Conservation (phyloP, 441 rosid genomes). For the Euphorbia schlechtendalii region DNA sequence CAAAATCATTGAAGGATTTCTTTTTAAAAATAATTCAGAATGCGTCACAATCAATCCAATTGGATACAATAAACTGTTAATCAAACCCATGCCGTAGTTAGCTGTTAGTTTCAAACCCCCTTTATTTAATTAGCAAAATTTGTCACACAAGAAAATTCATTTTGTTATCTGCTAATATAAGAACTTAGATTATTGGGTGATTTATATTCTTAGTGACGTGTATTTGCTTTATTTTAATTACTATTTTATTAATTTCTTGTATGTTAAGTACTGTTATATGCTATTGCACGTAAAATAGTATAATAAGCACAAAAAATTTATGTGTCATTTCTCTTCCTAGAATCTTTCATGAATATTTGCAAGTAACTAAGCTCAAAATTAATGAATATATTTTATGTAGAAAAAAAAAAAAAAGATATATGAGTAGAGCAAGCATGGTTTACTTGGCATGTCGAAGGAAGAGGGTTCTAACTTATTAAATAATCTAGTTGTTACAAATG, state of each 20-base stretch:
- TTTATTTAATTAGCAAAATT: conserved; percentile 9
- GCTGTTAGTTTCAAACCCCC: not conserved
- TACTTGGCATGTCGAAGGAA: no score
- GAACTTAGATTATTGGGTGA: no score
- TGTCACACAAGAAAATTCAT: conserved; percentile 2
- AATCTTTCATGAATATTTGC: conserved; percentile 23
- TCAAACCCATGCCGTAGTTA: not conserved
- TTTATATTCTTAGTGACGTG: not conserved
- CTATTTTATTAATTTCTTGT: conserved; percentile 8
- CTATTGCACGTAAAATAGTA: not conserved
- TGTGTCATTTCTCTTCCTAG: not conserved
- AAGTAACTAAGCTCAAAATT: conserved; percentile 2
- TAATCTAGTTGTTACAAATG: no score
- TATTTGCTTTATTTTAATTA: not conserved
- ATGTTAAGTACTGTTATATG: not conserved
- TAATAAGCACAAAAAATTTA: not conserved
- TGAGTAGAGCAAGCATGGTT: no score
- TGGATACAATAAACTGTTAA: conserved; percentile 9
- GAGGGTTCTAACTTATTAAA: no score
- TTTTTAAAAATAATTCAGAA: conserved; percentile 6
- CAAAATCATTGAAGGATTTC: not conserved
- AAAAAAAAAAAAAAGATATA: no score
- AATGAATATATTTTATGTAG: no score
- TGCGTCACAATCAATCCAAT: conserved; percentile 22
- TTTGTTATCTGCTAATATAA: not conserved